These are phyloP conservation scores for Trichoderma harzianum DNA, from an alignment of 2,329 filamentous ascomycete species.

Conservation along the genomic window DNA sequence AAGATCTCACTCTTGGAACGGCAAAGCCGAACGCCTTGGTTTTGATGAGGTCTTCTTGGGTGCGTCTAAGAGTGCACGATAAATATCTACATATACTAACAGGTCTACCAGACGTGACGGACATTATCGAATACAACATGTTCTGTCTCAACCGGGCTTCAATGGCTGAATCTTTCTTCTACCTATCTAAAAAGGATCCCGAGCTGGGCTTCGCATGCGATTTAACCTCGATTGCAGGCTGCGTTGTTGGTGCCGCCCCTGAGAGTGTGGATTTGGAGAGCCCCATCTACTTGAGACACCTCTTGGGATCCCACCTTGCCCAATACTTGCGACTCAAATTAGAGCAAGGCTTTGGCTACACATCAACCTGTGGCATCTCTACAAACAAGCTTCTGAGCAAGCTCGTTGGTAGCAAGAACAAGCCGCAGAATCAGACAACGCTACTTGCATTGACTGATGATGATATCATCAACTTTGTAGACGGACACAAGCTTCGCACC, in stretches of 20 bases:
- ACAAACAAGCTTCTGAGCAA: conserved; percentile 87
- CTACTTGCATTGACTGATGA: conserved; percentile 63
- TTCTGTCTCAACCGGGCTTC: conserved; percentile 65
- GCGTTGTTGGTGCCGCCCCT: conserved; percentile 39
- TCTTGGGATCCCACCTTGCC: conserved; percentile 79
- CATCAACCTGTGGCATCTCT: conserved; percentile 80
- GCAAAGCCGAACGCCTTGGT: conserved; percentile 74
- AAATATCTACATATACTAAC: neutral
- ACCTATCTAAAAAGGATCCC: conserved; percentile 68
- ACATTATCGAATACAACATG: conserved; percentile 80
- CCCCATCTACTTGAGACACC: conserved; percentile 56
- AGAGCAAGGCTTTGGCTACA: conserved; percentile 76
- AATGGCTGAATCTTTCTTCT: conserved; percentile 71
- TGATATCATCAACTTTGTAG: conserved; percentile 66
- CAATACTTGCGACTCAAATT: conserved; percentile 68
- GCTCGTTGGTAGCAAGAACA: conserved; percentile 77
- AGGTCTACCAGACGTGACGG: conserved; percentile 69
- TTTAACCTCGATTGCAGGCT: conserved; percentile 63
- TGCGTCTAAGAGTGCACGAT: conserved; percentile 24
- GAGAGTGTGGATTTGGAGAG: conserved; percentile 29
- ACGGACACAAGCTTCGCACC: conserved; percentile 70
- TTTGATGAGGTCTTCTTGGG: conserved; percentile 77
- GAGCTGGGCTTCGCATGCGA: conserved; percentile 79
- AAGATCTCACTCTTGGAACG: conserved; percentile 71
- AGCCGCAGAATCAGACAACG: conserved; percentile 84